Percentiles rank a stretch among this genome's conserved stretches.
Conservation (phyloP, 352 stramenopile genomes). For the Blastocystis sp. region DNA sequence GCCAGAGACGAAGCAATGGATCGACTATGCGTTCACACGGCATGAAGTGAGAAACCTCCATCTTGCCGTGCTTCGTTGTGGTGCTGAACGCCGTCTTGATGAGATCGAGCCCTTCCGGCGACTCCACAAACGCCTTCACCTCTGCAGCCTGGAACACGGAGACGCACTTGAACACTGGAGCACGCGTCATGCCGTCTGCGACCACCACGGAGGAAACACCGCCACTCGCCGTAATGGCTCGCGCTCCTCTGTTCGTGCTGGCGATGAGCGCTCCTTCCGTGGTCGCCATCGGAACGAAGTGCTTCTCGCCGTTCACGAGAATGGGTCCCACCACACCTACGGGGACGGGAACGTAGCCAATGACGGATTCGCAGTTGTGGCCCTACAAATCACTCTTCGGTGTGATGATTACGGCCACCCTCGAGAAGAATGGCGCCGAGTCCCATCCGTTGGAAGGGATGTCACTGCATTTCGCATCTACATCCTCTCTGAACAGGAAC, state of each 20-base stretch:
- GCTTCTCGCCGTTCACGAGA: constrained; percentile 82
- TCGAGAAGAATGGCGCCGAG: constrained; percentile 73
- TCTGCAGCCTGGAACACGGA: constrained; percentile 77
- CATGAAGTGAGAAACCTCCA: constrained; percentile 76
- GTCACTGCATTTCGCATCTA: constrained; percentile 57
- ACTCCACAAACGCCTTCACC: constrained; percentile 78
- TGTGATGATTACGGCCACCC: constrained; percentile 37
- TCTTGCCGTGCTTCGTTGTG: constrained; percentile 86
- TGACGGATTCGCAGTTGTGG: constrained; percentile 88
- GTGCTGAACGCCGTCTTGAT: constrained; percentile 85
- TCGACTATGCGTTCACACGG: constrained; percentile 37
- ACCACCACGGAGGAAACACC: constrained; percentile 81
- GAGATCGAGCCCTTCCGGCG: constrained; percentile 80
- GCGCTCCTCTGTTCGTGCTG: constrained; percentile 84
- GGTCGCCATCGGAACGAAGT: constrained; percentile 89
- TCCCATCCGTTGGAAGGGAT: constrained; percentile 67
- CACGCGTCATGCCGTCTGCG: constrained; percentile 87
- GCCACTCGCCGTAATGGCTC: constrained; percentile 81
- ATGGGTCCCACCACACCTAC: constrained; percentile 86
- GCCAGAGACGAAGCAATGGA: constrained; percentile 82
- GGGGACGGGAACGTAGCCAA: constrained; percentile 86
- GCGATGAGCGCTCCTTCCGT: constrained; percentile 88
- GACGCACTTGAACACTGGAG: constrained; percentile 83
- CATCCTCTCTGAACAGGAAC: constrained; percentile 76
- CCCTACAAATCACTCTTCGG: constrained; percentile 77